These are phyloP conservation scores for Saturnispora hagleri DNA, from an alignment of 805 yeast genomes.

Conservation along the genomic window DNA sequence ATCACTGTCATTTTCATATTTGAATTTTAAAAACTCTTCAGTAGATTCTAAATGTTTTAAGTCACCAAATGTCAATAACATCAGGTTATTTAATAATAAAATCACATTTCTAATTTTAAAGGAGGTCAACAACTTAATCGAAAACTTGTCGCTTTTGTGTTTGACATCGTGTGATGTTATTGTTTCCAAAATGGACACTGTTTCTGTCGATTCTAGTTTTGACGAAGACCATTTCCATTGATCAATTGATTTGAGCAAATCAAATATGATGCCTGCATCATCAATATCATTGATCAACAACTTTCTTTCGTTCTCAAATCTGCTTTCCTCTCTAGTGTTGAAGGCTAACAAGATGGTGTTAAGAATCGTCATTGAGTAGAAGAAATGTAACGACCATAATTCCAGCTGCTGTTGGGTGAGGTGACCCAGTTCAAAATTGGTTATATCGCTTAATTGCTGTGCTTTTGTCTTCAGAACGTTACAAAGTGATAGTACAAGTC, in stretches of 20 bases:
- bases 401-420: constrained; percentile 7
- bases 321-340: constrained; percentile 9
- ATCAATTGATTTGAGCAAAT: constrained; percentile 44
- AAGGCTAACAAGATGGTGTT: constrained; percentile 15
- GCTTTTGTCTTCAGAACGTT: constrained; percentile 10
- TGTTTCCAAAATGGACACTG: constrained; percentile 9
- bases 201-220: constrained; percentile 18
- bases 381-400: constrained; percentile 22
- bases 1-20: constrained; percentile 19
- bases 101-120: constrained; percentile 50
- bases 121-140: constrained; percentile 15
- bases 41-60: constrained; percentile 30
- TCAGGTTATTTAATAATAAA: constrained; percentile 41
- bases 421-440: constrained; percentile 12
- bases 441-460: constrained; percentile 15
- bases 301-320: constrained; percentile 1
- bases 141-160: constrained; percentile 18
- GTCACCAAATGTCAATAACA: constrained; percentile 59
- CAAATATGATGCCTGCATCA: constrained; percentile 32
- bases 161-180: constrained; percentile 6
- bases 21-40: constrained; percentile 37
- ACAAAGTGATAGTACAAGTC: constrained; percentile 11
- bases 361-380: constrained; percentile 23
- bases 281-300: constrained; percentile 11
- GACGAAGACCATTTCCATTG: constrained; percentile 51